Conservation (phyloP, 768 basidiomycete genomes). For the Hydnum rufescens region DNA sequence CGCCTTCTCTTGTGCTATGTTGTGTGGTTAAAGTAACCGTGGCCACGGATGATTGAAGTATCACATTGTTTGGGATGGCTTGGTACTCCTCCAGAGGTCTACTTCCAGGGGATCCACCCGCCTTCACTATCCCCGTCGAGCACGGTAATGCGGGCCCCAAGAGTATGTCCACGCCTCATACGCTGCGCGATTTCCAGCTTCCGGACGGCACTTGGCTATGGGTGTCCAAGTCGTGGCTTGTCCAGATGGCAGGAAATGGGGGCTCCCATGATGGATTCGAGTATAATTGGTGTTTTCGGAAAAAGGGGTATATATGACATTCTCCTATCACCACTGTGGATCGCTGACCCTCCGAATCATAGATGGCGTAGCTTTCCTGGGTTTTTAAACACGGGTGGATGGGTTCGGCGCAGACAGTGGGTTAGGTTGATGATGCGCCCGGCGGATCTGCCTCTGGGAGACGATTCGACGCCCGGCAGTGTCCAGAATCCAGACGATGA, state of each 20-base stretch:
- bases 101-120: slow-evolving; percentile 49
- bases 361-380: slow-evolving; percentile 46
- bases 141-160: slow-evolving; percentile 1
- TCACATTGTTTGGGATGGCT: slow-evolving; percentile 51
- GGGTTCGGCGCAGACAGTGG: slow-evolving; percentile 68
- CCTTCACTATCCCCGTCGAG: slow-evolving; percentile 40
- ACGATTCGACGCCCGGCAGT: background rate
- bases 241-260: slow-evolving; percentile 70
- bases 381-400: slow-evolving; percentile 39
- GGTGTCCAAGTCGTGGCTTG: slow-evolving; percentile 68
- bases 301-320: slow-evolving; percentile 19
- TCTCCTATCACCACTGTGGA: background rate
- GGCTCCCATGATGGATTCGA: slow-evolving; percentile 29
- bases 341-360: background rate
- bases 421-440: slow-evolving; percentile 61
- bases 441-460: slow-evolving; percentile 14
- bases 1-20: slow-evolving; percentile 11
- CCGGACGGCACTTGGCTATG: slow-evolving; percentile 69
- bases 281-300: slow-evolving; percentile 63
- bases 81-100: slow-evolving; percentile 53
- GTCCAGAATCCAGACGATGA: too few relatives aligned
- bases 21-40: background rate
- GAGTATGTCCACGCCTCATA: slow-evolving; percentile 12
- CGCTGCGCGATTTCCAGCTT: slow-evolving; percentile 44
- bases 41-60: slow-evolving; percentile 15